phyloP scores from a whole-genome alignment of 2,329 filamentous ascomycete species.

The Penicillium brevicompactum region DNA sequence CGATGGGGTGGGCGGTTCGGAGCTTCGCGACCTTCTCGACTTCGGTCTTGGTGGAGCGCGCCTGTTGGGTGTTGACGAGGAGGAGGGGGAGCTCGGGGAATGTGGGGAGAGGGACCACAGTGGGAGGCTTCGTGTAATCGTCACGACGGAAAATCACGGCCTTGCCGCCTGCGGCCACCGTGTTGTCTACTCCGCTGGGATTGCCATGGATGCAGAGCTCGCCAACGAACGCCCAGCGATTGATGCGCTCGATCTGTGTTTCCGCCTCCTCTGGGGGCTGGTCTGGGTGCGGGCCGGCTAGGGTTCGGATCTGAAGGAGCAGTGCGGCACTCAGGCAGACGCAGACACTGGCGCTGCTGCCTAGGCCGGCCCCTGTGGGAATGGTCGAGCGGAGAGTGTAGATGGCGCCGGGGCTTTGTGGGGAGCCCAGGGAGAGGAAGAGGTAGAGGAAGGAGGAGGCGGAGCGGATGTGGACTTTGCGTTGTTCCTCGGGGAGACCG shows the following conservation, averaged over 20 bases:
- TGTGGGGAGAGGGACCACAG: conserved; percentile 74
- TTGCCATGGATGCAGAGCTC: conserved; percentile 98
- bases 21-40: conserved; percentile 82
- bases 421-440: conserved; percentile 81
- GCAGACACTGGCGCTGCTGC: conserved; percentile 90
- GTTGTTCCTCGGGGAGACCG: conserved; percentile 65
- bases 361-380: conserved; percentile 86
- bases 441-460: conserved; percentile 89
- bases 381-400: conserved; percentile 94
- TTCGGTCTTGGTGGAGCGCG: conserved; percentile 81
- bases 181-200: conserved; percentile 95
- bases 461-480: conserved; percentile 81
- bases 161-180: conserved; percentile 89
- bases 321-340: conserved; percentile 86
- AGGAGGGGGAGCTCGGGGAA: conserved; percentile 92
- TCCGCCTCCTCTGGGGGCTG: conserved; percentile 86
- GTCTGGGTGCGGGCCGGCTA: conserved; percentile 88
- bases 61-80: conserved; percentile 83
- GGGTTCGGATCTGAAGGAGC: conserved; percentile 81
- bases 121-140: conserved; percentile 75
- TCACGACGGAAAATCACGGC: conserved; percentile 85
- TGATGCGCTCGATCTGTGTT: conserved; percentile 90
- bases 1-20: conserved; percentile 69
- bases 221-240: conserved; percentile 94
- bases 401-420: conserved; percentile 75